Conservation (phyloP, 164 flowering plant genomes). For the Stephania yunnanensis region DNA sequence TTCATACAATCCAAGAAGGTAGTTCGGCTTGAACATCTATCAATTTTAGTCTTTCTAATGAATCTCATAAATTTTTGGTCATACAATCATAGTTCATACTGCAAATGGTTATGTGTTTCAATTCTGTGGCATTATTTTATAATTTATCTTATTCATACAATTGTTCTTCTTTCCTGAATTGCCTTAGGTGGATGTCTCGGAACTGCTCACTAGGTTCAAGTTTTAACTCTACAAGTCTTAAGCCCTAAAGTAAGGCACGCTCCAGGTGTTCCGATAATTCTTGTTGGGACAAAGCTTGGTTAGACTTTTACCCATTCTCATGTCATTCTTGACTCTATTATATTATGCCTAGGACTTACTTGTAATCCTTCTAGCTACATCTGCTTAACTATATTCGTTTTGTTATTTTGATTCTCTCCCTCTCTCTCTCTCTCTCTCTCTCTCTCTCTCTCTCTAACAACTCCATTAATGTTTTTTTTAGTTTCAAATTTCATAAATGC, state of each 20-base stretch:
- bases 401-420: too few relatives aligned
- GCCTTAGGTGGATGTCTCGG: constrained; percentile 76
- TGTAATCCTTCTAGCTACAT: background rate
- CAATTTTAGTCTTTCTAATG: background rate
- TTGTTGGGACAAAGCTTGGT: constrained; percentile 99
- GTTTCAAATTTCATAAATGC: too few relatives aligned
- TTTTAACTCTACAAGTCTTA: constrained; percentile 54
- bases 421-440: too few relatives aligned
- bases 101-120: too few relatives aligned
- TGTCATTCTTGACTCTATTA: background rate
- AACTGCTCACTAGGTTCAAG: constrained; percentile 52
- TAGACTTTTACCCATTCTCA: constrained; percentile 20
- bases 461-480: too few relatives aligned
- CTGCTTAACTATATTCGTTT: too few relatives aligned
- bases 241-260: too few relatives aligned
- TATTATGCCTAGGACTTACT: background rate
- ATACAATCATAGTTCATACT: too few relatives aligned
- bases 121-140: too few relatives aligned
- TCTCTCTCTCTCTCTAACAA: too few relatives aligned
- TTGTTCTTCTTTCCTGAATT: background rate
- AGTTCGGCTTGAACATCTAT: background rate
- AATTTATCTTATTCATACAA: too few relatives aligned
- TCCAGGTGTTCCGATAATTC: constrained; percentile 94
- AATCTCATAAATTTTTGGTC: too few relatives aligned
- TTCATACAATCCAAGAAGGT: constrained; percentile 85